Percentiles rank a stretch among this genome's conserved stretches.
Evolutionary conservation across 2,329 filamentous ascomycete species (phyloP).

Genomic region (Alternaria novae-zelandiae): DNA sequence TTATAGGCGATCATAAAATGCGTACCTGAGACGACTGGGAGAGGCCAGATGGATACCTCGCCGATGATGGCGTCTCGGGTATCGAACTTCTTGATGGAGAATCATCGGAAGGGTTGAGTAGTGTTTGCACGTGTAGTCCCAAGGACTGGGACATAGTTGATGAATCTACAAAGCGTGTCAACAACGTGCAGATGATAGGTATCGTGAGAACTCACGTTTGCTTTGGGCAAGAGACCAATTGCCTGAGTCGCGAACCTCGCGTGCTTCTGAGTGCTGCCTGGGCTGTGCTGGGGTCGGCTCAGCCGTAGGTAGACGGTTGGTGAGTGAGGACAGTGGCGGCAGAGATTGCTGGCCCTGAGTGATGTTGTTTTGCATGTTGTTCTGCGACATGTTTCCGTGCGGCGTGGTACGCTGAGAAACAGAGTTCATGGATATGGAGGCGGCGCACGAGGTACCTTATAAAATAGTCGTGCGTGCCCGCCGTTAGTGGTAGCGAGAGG

Average conservation of each 20-base stretch:
- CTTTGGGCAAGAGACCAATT: slow-evolving; percentile 66
- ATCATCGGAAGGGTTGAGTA: slow-evolving; percentile 57
- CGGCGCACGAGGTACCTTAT: not conserved
- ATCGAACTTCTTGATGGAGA: slow-evolving; percentile 53
- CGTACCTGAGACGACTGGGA: slow-evolving; percentile 36
- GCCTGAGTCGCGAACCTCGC: slow-evolving; percentile 63
- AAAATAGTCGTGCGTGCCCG: not conserved
- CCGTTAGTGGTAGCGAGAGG: slow-evolving; percentile 9
- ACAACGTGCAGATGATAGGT: slow-evolving; percentile 4
- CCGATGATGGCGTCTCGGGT: slow-evolving; percentile 53
- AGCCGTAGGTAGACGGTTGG: slow-evolving; percentile 38
- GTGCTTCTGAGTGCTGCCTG: slow-evolving; percentile 50
- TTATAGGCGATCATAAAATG: not conserved
- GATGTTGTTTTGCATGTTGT: not conserved
- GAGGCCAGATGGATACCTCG: slow-evolving; percentile 41
- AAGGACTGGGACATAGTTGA: slow-evolving; percentile 53
- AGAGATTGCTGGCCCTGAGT: slow-evolving; percentile 39
- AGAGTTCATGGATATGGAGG: slow-evolving; percentile 35
- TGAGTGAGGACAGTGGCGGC: slow-evolving; percentile 48
- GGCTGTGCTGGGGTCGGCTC: slow-evolving; percentile 44
- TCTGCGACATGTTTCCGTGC: slow-evolving; percentile 3
- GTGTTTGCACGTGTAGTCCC: slow-evolving; percentile 57
- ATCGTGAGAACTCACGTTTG: slow-evolving; percentile 54
- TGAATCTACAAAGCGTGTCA: slow-evolving; percentile 42
- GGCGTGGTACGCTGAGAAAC: slow-evolving; percentile 35